phyloP scores from a whole-genome alignment of 257 asterid genomes.

The Capsicum baccatum region DNA sequence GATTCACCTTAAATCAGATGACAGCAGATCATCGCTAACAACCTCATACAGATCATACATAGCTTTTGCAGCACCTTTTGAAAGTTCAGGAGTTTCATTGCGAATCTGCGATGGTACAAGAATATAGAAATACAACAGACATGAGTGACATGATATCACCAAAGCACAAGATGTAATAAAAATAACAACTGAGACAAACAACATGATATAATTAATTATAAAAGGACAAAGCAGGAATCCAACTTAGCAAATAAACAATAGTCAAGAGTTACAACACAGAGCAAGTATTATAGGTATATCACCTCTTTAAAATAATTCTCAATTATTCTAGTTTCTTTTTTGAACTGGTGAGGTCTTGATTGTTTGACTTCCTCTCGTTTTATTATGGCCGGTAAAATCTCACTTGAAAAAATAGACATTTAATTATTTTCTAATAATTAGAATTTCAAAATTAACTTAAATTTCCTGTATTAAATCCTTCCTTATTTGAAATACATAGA shows the following conservation, averaged over 20 bases:
- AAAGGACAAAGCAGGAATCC: neutral
- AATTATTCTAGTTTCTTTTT: too few species aligned
- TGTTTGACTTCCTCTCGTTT: neutral
- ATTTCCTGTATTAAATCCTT: too few species aligned
- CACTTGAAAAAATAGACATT: neutral
- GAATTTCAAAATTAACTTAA: too few species aligned
- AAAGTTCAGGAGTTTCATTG: slow-evolving; percentile 78
- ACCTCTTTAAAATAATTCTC: neutral
- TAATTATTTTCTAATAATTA: too few species aligned
- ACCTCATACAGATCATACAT: slow-evolving; percentile 86
- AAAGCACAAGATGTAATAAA: slow-evolving; percentile 7
- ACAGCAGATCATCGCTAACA: slow-evolving; percentile 89
- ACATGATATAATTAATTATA: neutral
- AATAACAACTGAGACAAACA: neutral
- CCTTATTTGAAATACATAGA: too few species aligned
- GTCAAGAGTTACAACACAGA: neutral
- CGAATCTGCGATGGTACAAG: slow-evolving; percentile 56
- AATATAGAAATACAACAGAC: neutral
- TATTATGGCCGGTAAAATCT: neutral
- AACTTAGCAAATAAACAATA: neutral
- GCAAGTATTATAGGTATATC: neutral
- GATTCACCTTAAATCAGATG: slow-evolving; percentile 78
- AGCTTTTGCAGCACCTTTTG: slow-evolving; percentile 95
- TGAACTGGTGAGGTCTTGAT: neutral
- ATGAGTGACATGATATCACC: neutral